Evolutionary conservation across 495 filamentous ascomycete species (phyloP).

Genomic region (Neurospora intermedia): DNA sequence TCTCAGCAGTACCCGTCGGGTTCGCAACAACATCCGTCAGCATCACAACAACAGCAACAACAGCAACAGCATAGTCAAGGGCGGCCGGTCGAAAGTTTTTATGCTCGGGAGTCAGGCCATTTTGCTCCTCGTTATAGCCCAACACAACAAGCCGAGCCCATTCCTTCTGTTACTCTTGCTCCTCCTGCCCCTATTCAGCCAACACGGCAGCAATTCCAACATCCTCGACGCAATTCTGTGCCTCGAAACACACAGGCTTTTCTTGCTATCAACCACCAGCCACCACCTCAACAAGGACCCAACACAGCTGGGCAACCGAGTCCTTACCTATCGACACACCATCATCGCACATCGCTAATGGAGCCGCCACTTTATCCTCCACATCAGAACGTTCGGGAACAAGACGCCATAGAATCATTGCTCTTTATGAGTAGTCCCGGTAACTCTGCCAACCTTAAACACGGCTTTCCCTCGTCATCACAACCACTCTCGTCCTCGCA

Average conservation of each 20-base stretch:
- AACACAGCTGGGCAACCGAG: constrained; percentile 30
- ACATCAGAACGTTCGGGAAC: constrained; percentile 50
- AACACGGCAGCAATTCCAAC: constrained; percentile 12
- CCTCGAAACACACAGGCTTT: constrained; percentile 27
- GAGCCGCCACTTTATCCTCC: constrained; percentile 48
- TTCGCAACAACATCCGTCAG: constrained; percentile 1
- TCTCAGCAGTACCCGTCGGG: neutral
- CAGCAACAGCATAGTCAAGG: constrained; percentile 1
- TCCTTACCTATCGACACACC: constrained; percentile 20
- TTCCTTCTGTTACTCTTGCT: constrained; percentile 18
- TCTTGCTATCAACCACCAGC: constrained; percentile 27
- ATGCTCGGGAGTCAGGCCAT: constrained; percentile 9
- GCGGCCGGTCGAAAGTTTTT: constrained; percentile 4
- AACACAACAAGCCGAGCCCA: constrained; percentile 18
- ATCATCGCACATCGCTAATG: constrained; percentile 45
- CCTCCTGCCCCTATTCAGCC: constrained; percentile 26
- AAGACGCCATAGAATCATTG: constrained; percentile 79
- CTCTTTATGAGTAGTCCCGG: constrained; percentile 82
- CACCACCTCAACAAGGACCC: constrained; percentile 22
- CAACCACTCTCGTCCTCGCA: constrained; percentile 21
- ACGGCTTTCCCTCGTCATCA: constrained; percentile 31
- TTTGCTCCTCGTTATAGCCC: constrained; percentile 14
- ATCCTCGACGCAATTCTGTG: constrained; percentile 29
- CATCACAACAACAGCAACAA: constrained; percentile 9
- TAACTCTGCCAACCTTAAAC: constrained; percentile 52